A percentile compares a stretch with the other conserved stretches of the same genome.
Evolutionary conservation across 1,284 basidiomycete species (phyloP).

Genomic region (Cerioporus squamosus): DNA sequence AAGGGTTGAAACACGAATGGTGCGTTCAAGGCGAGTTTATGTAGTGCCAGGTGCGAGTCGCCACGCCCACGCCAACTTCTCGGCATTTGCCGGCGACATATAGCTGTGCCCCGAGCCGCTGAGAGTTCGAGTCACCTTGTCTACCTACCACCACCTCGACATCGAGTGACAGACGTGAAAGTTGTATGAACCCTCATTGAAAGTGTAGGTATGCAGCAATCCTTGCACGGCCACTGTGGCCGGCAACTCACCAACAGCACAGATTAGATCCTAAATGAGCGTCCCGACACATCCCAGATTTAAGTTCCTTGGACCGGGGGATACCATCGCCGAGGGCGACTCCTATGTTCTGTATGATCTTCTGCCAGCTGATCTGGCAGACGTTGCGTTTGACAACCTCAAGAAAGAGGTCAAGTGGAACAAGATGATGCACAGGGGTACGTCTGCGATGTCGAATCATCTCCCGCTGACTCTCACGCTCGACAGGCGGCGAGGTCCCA

Average conservation of each 20-base stretch:
- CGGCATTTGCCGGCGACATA: too few relatives aligned
- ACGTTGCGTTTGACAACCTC: slow-evolving; percentile 58
- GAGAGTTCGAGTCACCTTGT: too few relatives aligned
- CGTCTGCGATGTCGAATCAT: neutral
- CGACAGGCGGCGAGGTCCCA: slow-evolving; percentile 74
- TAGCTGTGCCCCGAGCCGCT: too few relatives aligned
- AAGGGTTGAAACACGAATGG: too few relatives aligned
- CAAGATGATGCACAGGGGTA: slow-evolving; percentile 74
- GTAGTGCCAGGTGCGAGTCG: too few relatives aligned
- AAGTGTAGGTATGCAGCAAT: too few relatives aligned
- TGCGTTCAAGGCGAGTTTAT: too few relatives aligned
- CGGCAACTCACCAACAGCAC: neutral
- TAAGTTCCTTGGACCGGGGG: slow-evolving; percentile 37
- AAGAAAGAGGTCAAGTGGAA: slow-evolving; percentile 70
- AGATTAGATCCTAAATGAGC: neutral
- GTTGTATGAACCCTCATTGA: too few relatives aligned
- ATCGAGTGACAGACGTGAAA: too few relatives aligned
- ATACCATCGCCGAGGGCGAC: slow-evolving; percentile 66
- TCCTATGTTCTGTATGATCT: slow-evolving; percentile 57
- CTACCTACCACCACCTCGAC: too few relatives aligned
- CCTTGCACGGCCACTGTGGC: too few relatives aligned
- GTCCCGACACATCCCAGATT: neutral
- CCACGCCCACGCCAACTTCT: too few relatives aligned
- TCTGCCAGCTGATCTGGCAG: slow-evolving; percentile 56
- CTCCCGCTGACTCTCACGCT: neutral